A percentile compares a stretch with the other conserved stretches of the same genome.
Conservation (phyloP, 768 basidiomycete species). For the Naganishia randhawae region DNA sequence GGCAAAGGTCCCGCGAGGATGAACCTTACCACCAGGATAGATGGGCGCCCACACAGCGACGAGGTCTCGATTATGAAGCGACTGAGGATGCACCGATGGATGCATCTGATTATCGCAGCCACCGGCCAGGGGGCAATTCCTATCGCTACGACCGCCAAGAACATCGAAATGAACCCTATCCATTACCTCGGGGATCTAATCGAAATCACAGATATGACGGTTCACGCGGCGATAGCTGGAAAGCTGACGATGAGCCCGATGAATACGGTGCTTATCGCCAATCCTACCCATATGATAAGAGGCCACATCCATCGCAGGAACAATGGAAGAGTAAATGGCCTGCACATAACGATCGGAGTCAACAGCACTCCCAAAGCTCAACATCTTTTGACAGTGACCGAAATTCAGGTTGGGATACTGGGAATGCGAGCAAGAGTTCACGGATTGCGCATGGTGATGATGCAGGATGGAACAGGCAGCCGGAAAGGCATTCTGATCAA, state of each 20-base stretch:
- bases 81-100: background rate
- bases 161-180: background rate
- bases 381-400: background rate
- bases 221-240: background rate
- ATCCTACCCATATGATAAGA: background rate
- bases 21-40: background rate
- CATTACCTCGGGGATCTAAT: background rate
- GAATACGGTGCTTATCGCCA: background rate
- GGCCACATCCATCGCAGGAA: background rate
- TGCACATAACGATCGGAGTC: background rate
- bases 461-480: background rate
- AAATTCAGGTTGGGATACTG: background rate
- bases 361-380: background rate
- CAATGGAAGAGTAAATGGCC: background rate
- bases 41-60: background rate
- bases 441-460: background rate
- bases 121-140: background rate
- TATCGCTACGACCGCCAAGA: background rate
- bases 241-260: background rate
- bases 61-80: constrained; percentile 2
- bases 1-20: background rate
- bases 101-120: background rate
- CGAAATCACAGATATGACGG: background rate
- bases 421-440: background rate
- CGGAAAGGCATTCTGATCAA: background rate